Percentiles rank a stretch among this genome's conserved stretches.
Conservation (phyloP, 768 basidiomycete species). For the Xanthoconium stramineum region DNA sequence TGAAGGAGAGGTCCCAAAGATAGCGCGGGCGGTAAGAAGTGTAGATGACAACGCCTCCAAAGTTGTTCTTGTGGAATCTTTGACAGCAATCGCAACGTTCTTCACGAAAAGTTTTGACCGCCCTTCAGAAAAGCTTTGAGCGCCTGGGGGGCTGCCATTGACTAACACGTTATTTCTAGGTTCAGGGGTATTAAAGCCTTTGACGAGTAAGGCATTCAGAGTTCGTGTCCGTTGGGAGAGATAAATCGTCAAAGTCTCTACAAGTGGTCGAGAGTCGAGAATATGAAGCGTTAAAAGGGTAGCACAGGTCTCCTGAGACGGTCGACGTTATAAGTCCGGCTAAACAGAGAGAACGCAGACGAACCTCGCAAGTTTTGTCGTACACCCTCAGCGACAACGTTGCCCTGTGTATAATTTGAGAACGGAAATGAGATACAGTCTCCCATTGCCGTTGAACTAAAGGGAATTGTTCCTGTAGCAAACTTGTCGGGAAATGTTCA, state of each 20-base stretch:
- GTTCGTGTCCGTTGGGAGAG: conserved; percentile 69
- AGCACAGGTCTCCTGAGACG: conserved; percentile 63
- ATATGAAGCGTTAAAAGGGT: conserved; percentile 81
- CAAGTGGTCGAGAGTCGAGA: conserved; percentile 80
- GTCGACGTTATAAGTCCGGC: neutral
- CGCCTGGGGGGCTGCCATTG: conserved; percentile 36
- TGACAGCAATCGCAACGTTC: conserved; percentile 47
- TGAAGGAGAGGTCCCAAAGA: conserved; percentile 47
- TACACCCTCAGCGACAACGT: conserved; percentile 72
- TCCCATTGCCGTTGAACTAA: conserved; percentile 94
- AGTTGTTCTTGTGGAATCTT: conserved; percentile 47
- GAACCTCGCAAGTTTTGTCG: conserved; percentile 50
- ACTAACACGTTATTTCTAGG: conserved; percentile 31
- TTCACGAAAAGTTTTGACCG: conserved; percentile 24
- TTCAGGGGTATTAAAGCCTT: conserved; percentile 23
- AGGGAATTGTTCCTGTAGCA: conserved; percentile 74
- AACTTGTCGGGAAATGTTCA: neutral
- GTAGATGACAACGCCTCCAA: conserved; percentile 60
- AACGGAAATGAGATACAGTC: conserved; percentile 76
- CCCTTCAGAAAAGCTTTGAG: conserved; percentile 1
- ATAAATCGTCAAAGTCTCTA: conserved; percentile 67
- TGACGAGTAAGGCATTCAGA: conserved; percentile 44
- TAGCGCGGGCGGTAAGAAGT: conserved; percentile 48
- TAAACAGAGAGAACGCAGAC: conserved; percentile 9
- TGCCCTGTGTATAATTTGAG: conserved; percentile 88